These are phyloP conservation scores for Aspergillus steynii DNA, from an alignment of 495 filamentous ascomycete genomes.

Conservation along the genomic window DNA sequence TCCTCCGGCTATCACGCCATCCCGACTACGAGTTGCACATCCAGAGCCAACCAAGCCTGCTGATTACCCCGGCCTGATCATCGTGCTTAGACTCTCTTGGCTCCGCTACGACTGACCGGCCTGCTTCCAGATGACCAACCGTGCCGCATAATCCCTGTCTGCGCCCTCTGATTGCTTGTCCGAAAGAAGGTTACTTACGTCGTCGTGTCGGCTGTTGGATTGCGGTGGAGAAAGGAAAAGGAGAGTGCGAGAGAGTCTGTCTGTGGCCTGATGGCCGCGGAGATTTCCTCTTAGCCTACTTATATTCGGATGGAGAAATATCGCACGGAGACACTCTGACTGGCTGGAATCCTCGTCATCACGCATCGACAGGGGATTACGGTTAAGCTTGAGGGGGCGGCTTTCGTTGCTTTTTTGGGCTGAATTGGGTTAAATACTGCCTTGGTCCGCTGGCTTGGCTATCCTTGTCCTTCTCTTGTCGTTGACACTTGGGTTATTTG, in stretches of 20 bases:
- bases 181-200: background rate
- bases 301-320: background rate
- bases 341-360: background rate
- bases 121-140: background rate
- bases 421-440: background rate
- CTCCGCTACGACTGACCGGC: background rate
- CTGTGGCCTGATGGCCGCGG: background rate
- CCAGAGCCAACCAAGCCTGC: slow-evolving; percentile 8
- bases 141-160: background rate
- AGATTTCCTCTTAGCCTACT: background rate
- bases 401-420: background rate
- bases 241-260: background rate
- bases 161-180: background rate
- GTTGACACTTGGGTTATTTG: background rate
- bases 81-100: background rate
- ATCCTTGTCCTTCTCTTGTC: background rate
- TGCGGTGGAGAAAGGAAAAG: background rate
- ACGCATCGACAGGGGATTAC: background rate
- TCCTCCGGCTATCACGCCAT: slow-evolving; percentile 8
- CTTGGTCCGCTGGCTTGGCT: background rate
- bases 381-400: no score
- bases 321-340: background rate
- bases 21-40: slow-evolving; percentile 5
- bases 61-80: background rate
- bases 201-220: background rate